Evolutionary conservation across 2,329 filamentous ascomycete genomes (phyloP), one percentile per base, ranked within the genome.

Genomic region (Coniochaeta hoffmannii): DNA sequence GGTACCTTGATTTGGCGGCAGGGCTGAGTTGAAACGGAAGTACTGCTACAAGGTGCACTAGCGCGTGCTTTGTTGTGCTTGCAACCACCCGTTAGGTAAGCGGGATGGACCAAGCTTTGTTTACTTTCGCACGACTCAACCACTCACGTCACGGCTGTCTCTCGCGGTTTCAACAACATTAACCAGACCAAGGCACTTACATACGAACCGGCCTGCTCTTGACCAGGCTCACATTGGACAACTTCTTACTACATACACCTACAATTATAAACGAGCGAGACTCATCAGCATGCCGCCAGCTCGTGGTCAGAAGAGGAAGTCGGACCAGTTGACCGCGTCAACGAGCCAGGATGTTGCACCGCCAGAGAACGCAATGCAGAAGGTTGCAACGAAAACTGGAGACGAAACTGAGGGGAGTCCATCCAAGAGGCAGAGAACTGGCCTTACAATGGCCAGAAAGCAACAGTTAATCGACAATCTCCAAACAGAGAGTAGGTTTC

Each of bases 391-490:
- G 12, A 71, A 71, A 58, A 63, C 59, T 24, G 65, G 62, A 36
- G 66, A 28, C 15, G 50, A 38, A 5, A 70, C 70, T 30, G 58
- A 73, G 66, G 60, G 75, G 74, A 87, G 83, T 64, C 86, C 87
- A 1, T 78, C 80, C 55, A 86, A 80, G 70, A 87, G 81, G 72
- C 78, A 72, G 60, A 78, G 73, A 64, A 72, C 80, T 57, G 82
- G 79, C 44, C 80, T 93, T 59, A 85, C 84, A 3, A 69, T 82
- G 55, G 77, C 78, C 38, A 90, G 96, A 68, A 96, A 96, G 71
- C 89, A 94, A 70, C 87, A 88, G 11, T 75, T 96, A 53, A 87
- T 96, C 57, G 90, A 96, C 65, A 96, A 97, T 64, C 73, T 96
- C 36, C 90, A 96, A 67, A 78, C 96, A 38, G 91, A 97, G 72